Evolutionary conservation across 2,329 filamentous ascomycete species (phyloP).

Genomic region (Penicillium thymicola): DNA sequence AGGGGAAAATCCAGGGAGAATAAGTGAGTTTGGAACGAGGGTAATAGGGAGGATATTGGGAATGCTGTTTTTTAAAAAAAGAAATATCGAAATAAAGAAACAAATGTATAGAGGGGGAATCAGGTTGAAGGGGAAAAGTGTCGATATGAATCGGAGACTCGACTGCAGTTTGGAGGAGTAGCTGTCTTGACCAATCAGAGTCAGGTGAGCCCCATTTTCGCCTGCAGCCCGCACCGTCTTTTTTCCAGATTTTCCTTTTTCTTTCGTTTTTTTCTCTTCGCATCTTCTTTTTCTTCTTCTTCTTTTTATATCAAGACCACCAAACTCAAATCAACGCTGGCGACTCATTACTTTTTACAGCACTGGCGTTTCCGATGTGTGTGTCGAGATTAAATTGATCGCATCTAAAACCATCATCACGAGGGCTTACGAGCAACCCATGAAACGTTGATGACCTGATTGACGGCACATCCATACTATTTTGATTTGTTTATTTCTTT

Average conservation of each 20-base stretch:
- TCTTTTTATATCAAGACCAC: constrained; percentile 57
- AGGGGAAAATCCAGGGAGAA: neutral
- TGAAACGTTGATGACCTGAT: constrained; percentile 48
- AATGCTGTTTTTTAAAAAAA: neutral
- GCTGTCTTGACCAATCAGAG: constrained; percentile 28
- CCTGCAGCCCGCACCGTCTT: constrained; percentile 31
- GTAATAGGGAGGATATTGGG: neutral
- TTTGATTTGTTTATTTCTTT: constrained; percentile 4
- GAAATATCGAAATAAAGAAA: constrained; percentile 11
- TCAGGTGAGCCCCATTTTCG: constrained; percentile 12
- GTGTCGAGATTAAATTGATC: constrained; percentile 64
- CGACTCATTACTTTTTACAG: constrained; percentile 53
- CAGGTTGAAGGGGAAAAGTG: constrained; percentile 12
- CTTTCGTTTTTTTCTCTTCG: constrained; percentile 11
- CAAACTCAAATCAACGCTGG: constrained; percentile 73
- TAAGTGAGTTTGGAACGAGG: constrained; percentile 1
- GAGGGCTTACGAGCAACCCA: constrained; percentile 50
- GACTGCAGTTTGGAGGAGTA: constrained; percentile 13
- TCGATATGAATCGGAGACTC: constrained; percentile 32
- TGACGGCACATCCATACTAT: constrained; percentile 39
- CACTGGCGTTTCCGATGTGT: constrained; percentile 69
- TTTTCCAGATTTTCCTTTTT: constrained; percentile 27
- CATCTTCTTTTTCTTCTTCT: constrained; percentile 30
- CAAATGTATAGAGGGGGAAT: constrained; percentile 2
- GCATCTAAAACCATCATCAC: constrained; percentile 81